Percentiles rank a stretch among this genome's conserved stretches.
Conservation (phyloP, 176 grass and related monocot genomes). For the Chrysopogon serrulatus region DNA sequence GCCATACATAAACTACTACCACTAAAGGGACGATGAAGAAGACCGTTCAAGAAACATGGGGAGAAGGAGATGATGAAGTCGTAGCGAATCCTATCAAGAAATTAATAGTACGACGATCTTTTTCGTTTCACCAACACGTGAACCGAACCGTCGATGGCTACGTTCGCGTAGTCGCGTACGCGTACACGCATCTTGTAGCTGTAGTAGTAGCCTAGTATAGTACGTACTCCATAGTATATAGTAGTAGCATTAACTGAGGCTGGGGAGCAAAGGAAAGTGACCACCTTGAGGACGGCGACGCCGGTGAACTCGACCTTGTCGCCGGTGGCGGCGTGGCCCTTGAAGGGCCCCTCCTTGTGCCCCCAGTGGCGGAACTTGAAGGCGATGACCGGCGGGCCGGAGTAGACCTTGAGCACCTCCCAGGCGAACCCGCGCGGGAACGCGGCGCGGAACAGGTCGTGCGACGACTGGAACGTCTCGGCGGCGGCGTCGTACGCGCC, state of each 20-base stretch:
- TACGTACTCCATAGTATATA: too few relatives aligned
- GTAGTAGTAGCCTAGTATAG: too few relatives aligned
- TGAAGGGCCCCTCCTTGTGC: constrained; percentile 69
- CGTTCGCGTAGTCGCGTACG: too few relatives aligned
- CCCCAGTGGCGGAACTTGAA: constrained; percentile 99
- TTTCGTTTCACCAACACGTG: not conserved
- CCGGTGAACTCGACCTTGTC: constrained; percentile 71
- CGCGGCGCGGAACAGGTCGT: constrained; percentile 60
- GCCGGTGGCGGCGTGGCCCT: constrained; percentile 60
- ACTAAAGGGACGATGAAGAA: too few relatives aligned
- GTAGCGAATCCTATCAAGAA: not conserved
- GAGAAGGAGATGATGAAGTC: too few relatives aligned
- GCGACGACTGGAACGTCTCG: constrained; percentile 91
- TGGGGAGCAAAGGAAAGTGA: too few relatives aligned
- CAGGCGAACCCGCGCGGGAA: constrained; percentile 86
- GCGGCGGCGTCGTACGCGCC: constrained; percentile 59
- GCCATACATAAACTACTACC: not conserved
- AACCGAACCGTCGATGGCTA: not conserved
- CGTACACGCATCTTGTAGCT: too few relatives aligned
- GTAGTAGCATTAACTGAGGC: too few relatives aligned
- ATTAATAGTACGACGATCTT: not conserved
- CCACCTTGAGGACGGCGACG: constrained; percentile 84
- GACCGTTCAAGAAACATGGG: not conserved
- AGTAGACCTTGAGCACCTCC: constrained; percentile 77
- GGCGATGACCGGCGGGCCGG: constrained; percentile 53